A percentile compares a stretch with the other conserved stretches of the same genome.
Evolutionary conservation across 768 basidiomycete species (phyloP).

Genomic region (Pisolithus orientalis): DNA sequence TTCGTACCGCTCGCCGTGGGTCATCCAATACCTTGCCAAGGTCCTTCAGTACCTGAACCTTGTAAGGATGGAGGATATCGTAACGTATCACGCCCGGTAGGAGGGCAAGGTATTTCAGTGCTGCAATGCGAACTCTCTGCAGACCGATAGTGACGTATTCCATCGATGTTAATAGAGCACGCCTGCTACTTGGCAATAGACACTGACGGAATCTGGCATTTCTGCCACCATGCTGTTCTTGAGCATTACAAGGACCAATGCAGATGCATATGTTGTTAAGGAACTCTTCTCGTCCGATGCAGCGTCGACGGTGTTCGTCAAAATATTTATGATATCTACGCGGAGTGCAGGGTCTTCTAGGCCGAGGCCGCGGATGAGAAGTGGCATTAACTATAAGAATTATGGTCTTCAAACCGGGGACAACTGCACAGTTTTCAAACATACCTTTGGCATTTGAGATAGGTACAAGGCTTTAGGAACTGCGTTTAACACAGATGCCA

Average conservation of each 20-base stretch:
- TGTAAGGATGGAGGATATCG: conserved; percentile 77
- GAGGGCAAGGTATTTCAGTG: conserved; percentile 66
- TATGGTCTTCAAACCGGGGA: neutral
- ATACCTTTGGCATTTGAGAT: conserved; percentile 57
- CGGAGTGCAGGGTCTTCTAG: conserved; percentile 70
- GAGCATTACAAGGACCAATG: conserved; percentile 67
- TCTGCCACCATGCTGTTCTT: conserved; percentile 48
- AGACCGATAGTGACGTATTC: neutral
- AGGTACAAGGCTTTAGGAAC: conserved; percentile 72
- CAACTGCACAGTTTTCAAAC: conserved; percentile 9
- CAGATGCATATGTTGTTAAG: conserved; percentile 64
- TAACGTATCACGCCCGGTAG: conserved; percentile 77
- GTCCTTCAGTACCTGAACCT: conserved; percentile 63
- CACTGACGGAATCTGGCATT: conserved; percentile 51
- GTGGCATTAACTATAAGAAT: conserved; percentile 70
- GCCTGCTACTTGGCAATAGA: neutral
- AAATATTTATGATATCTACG: conserved; percentile 72
- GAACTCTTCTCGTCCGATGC: conserved; percentile 40
- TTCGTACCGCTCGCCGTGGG: conserved; percentile 77
- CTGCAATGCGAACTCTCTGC: conserved; percentile 70
- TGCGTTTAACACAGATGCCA: conserved; percentile 74
- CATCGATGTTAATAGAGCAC: neutral
- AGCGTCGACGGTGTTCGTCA: conserved; percentile 64
- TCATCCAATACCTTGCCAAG: conserved; percentile 80
- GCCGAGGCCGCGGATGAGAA: conserved; percentile 80